phyloP scores from a whole-genome alignment of 805 yeast species.

The Cyberlindnera saturnus region DNA sequence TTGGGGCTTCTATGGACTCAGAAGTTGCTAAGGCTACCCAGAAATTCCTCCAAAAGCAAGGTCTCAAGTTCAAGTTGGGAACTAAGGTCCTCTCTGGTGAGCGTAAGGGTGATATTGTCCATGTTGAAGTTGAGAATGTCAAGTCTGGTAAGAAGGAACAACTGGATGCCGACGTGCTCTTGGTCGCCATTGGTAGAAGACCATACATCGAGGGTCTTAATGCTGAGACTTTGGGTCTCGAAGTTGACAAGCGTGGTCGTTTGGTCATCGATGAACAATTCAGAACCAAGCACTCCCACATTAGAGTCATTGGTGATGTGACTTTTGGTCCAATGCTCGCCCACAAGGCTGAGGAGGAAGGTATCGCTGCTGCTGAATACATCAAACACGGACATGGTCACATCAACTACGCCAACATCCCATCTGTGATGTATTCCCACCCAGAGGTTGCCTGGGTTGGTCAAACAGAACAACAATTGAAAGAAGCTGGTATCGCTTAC shows the following conservation, averaged over 20 bases:
- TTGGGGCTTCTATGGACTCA: slow-evolving; percentile 98
- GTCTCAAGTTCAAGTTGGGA: slow-evolving; percentile 85
- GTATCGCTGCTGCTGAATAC: slow-evolving; percentile 96
- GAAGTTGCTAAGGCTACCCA: slow-evolving; percentile 90
- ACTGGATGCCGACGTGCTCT: slow-evolving; percentile 83
- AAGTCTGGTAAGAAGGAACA: slow-evolving; percentile 77
- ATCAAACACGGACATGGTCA: slow-evolving; percentile 93
- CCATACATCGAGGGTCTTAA: slow-evolving; percentile 89
- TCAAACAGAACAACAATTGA: slow-evolving; percentile 88
- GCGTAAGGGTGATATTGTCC: slow-evolving; percentile 83
- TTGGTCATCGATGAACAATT: slow-evolving; percentile 90
- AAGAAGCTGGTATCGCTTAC: slow-evolving; percentile 86
- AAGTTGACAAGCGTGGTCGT: slow-evolving; percentile 87
- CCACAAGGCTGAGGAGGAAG: slow-evolving; percentile 99
- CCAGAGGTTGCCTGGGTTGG: slow-evolving; percentile 99
- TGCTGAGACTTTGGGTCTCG: slow-evolving; percentile 85
- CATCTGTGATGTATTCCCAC: slow-evolving; percentile 98
- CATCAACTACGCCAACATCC: slow-evolving; percentile 96
- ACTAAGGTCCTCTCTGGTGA: slow-evolving; percentile 87
- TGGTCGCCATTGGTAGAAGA: slow-evolving; percentile 98
- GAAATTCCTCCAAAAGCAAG: slow-evolving; percentile 90
- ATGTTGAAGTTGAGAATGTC: slow-evolving; percentile 81
- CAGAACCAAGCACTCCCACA: slow-evolving; percentile 87
- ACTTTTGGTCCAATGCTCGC: slow-evolving; percentile 99
- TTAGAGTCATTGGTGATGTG: slow-evolving; percentile 96